A percentile compares a stretch with the other conserved stretches of the same genome.
These are phyloP conservation scores for Biscogniauxia marginata DNA, from an alignment of 2,329 filamentous ascomycete genomes.

Conservation along the genomic window DNA sequence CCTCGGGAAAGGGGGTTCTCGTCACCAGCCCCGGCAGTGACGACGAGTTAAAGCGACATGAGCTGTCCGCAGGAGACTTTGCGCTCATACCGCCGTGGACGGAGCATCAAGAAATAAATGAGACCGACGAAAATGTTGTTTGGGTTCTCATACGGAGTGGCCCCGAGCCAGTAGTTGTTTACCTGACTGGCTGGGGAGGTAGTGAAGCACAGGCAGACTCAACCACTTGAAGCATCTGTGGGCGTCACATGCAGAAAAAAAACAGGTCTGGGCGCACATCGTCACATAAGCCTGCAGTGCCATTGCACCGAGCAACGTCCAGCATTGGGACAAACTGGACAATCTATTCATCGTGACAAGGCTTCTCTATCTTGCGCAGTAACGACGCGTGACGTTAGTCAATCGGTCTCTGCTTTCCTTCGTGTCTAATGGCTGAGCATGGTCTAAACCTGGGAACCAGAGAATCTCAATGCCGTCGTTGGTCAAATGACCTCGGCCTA, in stretches of 20 bases:
- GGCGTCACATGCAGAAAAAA: constrained; percentile 9
- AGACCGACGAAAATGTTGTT: constrained; percentile 56
- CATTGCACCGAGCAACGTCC: constrained; percentile 3
- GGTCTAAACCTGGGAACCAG: constrained; percentile 61
- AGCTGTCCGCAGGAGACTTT: constrained; percentile 64
- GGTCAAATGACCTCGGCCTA: constrained; percentile 19
- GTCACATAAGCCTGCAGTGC: constrained; percentile 4
- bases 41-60: constrained; percentile 50
- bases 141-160: constrained; percentile 68
- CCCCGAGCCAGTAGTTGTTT: constrained; percentile 58
- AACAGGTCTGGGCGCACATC: background rate
- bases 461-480: constrained; percentile 52
- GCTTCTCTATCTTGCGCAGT: constrained; percentile 24
- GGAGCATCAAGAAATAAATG: constrained; percentile 69
- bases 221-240: constrained; percentile 9
- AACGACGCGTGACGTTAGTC: constrained; percentile 28
- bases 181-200: constrained; percentile 62
- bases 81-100: constrained; percentile 68
- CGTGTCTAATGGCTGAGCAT: constrained; percentile 60
- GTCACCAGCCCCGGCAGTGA: constrained; percentile 57
- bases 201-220: constrained; percentile 36
- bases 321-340: constrained; percentile 7
- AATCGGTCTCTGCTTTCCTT: constrained; percentile 25
- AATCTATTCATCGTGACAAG: constrained; percentile 6
- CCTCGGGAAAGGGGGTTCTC: constrained; percentile 59